These are phyloP conservation scores for Suillus subalutaceus DNA, from an alignment of 768 basidiomycete species.

Conservation along the genomic window DNA sequence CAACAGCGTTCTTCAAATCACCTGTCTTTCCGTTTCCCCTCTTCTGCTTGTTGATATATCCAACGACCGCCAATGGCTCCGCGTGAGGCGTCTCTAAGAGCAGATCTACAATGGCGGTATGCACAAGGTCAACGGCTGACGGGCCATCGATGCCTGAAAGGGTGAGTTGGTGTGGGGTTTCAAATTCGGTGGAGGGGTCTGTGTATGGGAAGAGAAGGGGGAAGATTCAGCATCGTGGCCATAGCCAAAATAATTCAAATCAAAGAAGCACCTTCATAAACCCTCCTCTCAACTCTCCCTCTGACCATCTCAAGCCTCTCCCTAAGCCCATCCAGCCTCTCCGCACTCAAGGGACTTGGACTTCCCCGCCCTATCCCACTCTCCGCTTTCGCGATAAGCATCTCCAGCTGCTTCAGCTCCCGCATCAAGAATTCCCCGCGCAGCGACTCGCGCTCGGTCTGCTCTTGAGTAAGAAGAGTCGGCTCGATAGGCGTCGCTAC, in stretches of 20 bases:
- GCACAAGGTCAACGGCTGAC: constrained; percentile 1
- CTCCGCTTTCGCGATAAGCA: neutral
- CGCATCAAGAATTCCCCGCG: constrained; percentile 7
- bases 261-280: constrained; percentile 5
- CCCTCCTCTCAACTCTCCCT: neutral
- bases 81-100: constrained; percentile 1
- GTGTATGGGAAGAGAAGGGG: neutral
- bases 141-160: constrained; percentile 6
- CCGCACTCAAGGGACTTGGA: constrained; percentile 6
- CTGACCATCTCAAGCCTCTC: constrained; percentile 3
- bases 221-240: neutral
- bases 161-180: constrained; percentile 3
- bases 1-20: constrained; percentile 13
- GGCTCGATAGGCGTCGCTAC: constrained; percentile 13
- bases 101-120: constrained; percentile 1
- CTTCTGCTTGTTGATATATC: constrained; percentile 20
- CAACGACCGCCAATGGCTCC: neutral
- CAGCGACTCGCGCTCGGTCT: constrained; percentile 3
- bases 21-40: constrained; percentile 7
- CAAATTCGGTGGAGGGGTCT: neutral
- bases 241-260: neutral
- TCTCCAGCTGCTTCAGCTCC: constrained; percentile 5
- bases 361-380: constrained; percentile 2
- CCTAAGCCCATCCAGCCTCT: constrained; percentile 5
- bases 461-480: constrained; percentile 2